A percentile compares a stretch with the other conserved stretches of the same genome.
Evolutionary conservation across 805 yeast species (phyloP).

Genomic region (Wickerhamomyces bisporus): DNA sequence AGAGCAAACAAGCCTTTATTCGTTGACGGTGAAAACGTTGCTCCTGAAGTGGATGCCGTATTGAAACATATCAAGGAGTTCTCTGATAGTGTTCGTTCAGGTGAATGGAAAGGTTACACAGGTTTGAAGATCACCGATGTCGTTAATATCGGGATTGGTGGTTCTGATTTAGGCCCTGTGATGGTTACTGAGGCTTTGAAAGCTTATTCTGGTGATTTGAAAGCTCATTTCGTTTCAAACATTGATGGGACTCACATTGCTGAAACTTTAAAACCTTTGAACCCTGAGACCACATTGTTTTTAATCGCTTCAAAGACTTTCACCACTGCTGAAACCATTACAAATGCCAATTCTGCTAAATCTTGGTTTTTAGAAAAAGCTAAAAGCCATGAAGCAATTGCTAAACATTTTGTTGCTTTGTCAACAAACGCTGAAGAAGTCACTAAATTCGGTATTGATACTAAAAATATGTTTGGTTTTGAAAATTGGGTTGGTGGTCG

Average conservation of each 20-base stretch:
- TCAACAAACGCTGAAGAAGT: slow-evolving; percentile 93
- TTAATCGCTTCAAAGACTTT: slow-evolving; percentile 95
- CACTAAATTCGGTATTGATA: slow-evolving; percentile 92
- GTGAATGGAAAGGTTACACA: slow-evolving; percentile 95
- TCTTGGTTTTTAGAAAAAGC: slow-evolving; percentile 82
- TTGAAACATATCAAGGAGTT: slow-evolving; percentile 96
- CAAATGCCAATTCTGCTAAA: slow-evolving; percentile 95
- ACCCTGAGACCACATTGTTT: slow-evolving; percentile 91
- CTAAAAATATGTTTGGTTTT: slow-evolving; percentile 97
- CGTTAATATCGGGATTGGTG: slow-evolving; percentile 98
- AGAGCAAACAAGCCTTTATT: slow-evolving; percentile 76
- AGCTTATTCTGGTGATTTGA: slow-evolving; percentile 72
- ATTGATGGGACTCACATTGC: slow-evolving; percentile 98
- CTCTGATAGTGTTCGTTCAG: slow-evolving; percentile 84
- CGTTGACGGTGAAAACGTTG: slow-evolving; percentile 87
- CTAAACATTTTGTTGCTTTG: slow-evolving; percentile 96
- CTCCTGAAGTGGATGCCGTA: slow-evolving; percentile 87
- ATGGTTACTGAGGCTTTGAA: slow-evolving; percentile 99
- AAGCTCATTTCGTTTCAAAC: slow-evolving; percentile 93
- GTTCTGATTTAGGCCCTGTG: slow-evolving; percentile 97
- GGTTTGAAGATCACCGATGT: slow-evolving; percentile 91
- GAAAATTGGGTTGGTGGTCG: slow-evolving; percentile 99
- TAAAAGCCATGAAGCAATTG: slow-evolving; percentile 63
- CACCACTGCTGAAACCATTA: slow-evolving; percentile 97
- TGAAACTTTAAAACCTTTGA: slow-evolving; percentile 70